phyloP scores from a whole-genome alignment of 176 grass and related monocot genomes.

The Zizania latifolia region DNA sequence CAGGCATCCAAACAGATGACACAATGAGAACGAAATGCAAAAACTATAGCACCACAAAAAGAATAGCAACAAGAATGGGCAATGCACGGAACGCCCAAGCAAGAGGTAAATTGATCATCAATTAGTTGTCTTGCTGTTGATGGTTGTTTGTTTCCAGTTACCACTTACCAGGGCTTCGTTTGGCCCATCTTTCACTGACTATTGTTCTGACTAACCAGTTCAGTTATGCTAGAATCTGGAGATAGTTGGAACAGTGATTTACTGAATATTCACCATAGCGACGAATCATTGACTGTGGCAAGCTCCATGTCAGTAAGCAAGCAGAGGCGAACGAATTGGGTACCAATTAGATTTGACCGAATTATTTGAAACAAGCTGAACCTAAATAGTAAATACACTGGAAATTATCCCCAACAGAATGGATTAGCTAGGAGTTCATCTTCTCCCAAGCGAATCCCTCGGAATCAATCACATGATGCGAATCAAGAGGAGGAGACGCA shows the following conservation, averaged over 20 bases:
- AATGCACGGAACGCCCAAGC: background rate
- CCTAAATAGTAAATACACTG: background rate
- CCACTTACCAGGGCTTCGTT: background rate
- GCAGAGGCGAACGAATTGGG: background rate
- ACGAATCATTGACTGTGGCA: background rate
- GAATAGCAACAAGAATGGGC: no score
- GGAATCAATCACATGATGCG: background rate
- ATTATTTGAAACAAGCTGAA: background rate
- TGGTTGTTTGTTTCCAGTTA: background rate
- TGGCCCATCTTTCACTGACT: background rate
- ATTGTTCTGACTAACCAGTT: background rate
- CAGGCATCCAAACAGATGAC: background rate
- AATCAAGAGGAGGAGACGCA: background rate
- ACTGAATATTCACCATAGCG: background rate
- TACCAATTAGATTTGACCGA: background rate
- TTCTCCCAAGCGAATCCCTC: background rate
- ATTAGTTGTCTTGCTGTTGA: background rate
- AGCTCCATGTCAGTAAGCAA: background rate
- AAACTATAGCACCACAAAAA: background rate
- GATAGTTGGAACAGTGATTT: background rate
- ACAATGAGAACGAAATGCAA: background rate
- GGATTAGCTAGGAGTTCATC: background rate
- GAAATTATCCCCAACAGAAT: background rate
- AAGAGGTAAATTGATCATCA: background rate
- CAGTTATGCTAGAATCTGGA: background rate